Evolutionary conservation across 345 rosid genomes (phyloP).

Genomic region (Gossypium ekmanianum): DNA sequence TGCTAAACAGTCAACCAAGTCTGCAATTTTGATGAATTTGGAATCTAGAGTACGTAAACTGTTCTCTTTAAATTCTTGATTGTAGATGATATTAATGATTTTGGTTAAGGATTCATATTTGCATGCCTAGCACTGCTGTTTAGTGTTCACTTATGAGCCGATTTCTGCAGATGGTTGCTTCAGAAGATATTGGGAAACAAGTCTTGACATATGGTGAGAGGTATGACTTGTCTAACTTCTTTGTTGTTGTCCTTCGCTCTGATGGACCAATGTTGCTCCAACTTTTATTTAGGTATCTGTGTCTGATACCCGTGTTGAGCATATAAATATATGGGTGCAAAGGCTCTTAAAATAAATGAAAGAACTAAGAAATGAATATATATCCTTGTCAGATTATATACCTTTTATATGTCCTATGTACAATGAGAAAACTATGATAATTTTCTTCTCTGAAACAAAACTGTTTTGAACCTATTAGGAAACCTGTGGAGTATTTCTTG

Average conservation of each 20-base stretch:
- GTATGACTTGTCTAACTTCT: conserved; percentile 32
- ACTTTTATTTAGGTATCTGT: background rate
- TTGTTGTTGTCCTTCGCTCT: background rate
- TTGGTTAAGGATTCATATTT: background rate
- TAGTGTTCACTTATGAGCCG: background rate
- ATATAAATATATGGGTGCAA: background rate
- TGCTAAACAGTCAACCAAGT: conserved; percentile 71
- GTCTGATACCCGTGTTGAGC: background rate
- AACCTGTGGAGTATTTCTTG: conserved; percentile 70
- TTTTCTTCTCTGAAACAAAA: background rate
- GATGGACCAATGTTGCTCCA: background rate
- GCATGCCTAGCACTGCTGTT: background rate
- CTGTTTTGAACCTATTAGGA: conserved; percentile 38
- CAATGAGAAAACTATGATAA: background rate
- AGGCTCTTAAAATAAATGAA: background rate
- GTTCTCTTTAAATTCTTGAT: conserved; percentile 6
- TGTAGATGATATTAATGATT: background rate
- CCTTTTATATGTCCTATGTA: background rate
- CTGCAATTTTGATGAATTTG: conserved; percentile 82
- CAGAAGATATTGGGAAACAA: conserved; percentile 85
- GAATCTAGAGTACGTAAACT: conserved; percentile 65
- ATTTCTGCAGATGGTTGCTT: conserved; percentile 47
- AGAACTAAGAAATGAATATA: background rate
- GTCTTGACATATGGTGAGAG: conserved; percentile 81
- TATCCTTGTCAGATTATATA: background rate